Conservation (phyloP, 768 basidiomycete genomes). For the Mycena indigotica region DNA sequence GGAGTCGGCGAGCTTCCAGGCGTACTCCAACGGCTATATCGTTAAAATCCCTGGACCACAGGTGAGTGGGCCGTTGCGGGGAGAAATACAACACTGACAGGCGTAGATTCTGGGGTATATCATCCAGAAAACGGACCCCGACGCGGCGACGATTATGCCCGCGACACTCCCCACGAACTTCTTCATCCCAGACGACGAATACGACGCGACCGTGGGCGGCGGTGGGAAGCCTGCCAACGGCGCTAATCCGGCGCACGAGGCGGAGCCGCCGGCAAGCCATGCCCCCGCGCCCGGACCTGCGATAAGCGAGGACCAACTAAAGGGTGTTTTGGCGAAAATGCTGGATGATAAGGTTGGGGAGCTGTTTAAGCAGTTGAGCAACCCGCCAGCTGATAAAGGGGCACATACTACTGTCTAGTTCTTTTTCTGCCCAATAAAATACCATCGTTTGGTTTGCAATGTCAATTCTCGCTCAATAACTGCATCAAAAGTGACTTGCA, state of each 20-base stretch:
- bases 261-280: background rate
- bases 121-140: slow-evolving; percentile 1
- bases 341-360: slow-evolving; percentile 14
- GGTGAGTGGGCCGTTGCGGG: slow-evolving; percentile 6
- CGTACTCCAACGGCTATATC: slow-evolving; percentile 17
- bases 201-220: slow-evolving; percentile 3
- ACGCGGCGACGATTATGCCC: slow-evolving; percentile 27
- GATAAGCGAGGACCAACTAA: slow-evolving; percentile 4
- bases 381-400: too few relatives aligned
- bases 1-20: slow-evolving; percentile 4
- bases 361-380: slow-evolving; percentile 6
- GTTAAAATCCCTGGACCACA: slow-evolving; percentile 26
- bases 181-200: slow-evolving; percentile 18
- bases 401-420: too few relatives aligned
- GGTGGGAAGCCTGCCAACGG: background rate
- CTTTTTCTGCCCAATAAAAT: too few relatives aligned
- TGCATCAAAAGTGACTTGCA: too few relatives aligned
- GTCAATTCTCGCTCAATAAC: too few relatives aligned
- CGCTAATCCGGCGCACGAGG: background rate
- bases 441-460: too few relatives aligned
- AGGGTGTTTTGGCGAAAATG: slow-evolving; percentile 5
- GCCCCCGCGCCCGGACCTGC: background rate
- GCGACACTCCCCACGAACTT: slow-evolving; percentile 3
- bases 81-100: background rate
- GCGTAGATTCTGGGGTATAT: slow-evolving; percentile 9